These are phyloP conservation scores for Tulasnella sp. DNA, from an alignment of 768 basidiomycete species.

Conservation along the genomic window DNA sequence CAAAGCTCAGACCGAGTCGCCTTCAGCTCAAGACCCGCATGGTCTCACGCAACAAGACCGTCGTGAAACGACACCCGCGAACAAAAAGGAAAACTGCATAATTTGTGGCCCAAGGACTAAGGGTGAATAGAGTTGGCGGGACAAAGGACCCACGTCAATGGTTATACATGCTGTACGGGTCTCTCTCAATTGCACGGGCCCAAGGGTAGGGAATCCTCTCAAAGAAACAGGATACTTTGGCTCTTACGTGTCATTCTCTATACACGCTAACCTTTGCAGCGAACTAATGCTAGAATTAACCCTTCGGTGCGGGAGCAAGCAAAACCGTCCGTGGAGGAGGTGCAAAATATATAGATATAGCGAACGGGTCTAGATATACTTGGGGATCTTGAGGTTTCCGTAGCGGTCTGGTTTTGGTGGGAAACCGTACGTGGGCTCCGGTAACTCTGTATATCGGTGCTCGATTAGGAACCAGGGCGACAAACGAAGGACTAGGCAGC, in stretches of 20 bases:
- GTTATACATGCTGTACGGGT: too few relatives aligned
- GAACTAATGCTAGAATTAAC: neutral
- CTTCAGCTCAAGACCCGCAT: neutral
- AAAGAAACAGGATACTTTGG: too few relatives aligned
- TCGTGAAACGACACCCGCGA: neutral
- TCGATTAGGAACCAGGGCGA: too few relatives aligned
- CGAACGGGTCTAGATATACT: slow-evolving; percentile 40
- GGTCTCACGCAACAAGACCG: neutral
- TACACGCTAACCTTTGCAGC: too few relatives aligned
- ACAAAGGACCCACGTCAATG: too few relatives aligned
- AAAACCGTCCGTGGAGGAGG: neutral
- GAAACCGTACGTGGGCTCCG: slow-evolving; percentile 58
- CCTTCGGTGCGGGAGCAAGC: neutral
- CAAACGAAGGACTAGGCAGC: neutral
- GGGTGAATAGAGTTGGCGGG: too few relatives aligned
- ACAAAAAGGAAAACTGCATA: neutral
- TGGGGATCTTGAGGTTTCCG: slow-evolving; percentile 50
- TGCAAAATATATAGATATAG: neutral
- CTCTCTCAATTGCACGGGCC: too few relatives aligned
- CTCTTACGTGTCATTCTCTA: too few relatives aligned
- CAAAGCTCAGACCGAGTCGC: neutral
- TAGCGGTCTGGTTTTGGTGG: slow-evolving; percentile 56
- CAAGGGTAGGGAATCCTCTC: too few relatives aligned
- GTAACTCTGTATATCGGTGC: slow-evolving; percentile 37
- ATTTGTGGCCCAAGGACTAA: neutral